phyloP scores from a whole-genome alignment of 176 grass and related monocot species.

The Hyparrhenia diplandra region DNA sequence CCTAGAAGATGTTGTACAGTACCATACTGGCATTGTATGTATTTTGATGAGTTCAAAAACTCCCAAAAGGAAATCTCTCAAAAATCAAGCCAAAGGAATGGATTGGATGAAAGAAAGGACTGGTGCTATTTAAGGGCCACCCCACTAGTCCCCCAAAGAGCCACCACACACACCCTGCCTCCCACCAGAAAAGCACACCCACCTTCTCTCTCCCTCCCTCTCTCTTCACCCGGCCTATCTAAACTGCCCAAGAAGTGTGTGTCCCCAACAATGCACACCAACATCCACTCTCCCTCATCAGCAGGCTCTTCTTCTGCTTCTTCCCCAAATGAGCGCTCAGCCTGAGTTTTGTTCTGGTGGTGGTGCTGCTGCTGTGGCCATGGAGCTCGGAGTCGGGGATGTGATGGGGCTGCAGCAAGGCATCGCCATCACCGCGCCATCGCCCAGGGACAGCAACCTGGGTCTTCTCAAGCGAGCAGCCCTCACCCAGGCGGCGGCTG shows the following conservation, averaged over 20 bases:
- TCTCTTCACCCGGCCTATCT: background rate
- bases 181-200: conserved; percentile 36
- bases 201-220: background rate
- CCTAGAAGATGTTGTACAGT: background rate
- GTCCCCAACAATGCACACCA: conserved; percentile 34
- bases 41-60: too few species aligned
- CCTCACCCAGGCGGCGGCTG: background rate
- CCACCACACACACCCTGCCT: conserved; percentile 15
- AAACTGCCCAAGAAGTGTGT: too few species aligned
- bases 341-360: too few species aligned
- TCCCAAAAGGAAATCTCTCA: too few species aligned
- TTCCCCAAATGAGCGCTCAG: background rate
- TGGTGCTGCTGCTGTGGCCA: background rate
- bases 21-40: too few species aligned
- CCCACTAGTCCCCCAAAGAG: conserved; percentile 35
- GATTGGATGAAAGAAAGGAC: conserved; percentile 14
- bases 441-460: conserved; percentile 21
- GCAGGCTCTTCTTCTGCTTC: background rate
- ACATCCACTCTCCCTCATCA: background rate
- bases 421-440: background rate
- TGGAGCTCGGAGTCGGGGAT: conserved; percentile 38
- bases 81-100: background rate
- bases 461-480: conserved; percentile 15
- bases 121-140: conserved; percentile 51
- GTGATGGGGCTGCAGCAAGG: conserved; percentile 36